Percentiles rank a stretch among this genome's conserved stretches.
These are phyloP conservation scores for Penicillium cosmopolitanum DNA, from an alignment of 495 filamentous ascomycete genomes.

Conservation along the genomic window DNA sequence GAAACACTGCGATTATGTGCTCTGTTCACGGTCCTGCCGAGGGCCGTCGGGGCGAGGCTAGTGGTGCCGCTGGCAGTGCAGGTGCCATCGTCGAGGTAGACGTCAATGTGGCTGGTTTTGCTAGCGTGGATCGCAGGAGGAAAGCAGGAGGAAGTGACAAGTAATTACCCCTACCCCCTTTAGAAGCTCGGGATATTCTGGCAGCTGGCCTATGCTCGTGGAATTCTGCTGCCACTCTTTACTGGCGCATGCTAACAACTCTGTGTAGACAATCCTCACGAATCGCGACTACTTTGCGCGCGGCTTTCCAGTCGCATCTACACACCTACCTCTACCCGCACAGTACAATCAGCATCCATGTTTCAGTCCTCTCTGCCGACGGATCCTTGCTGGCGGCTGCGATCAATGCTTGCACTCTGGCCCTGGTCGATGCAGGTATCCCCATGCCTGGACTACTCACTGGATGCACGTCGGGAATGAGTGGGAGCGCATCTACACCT, in stretches of 20 bases:
- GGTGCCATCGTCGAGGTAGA: constrained; percentile 75
- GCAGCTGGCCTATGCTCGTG: too few relatives aligned
- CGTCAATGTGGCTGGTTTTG: constrained; percentile 85
- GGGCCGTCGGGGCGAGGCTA: constrained; percentile 53
- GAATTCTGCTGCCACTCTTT: too few relatives aligned
- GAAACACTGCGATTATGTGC: constrained; percentile 95
- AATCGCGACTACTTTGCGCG: constrained; percentile 73
- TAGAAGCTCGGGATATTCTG: too few relatives aligned
- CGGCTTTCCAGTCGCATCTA: constrained; percentile 71
- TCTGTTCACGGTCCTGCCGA: constrained; percentile 84
- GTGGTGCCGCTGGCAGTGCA: constrained; percentile 49
- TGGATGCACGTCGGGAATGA: constrained; percentile 86
- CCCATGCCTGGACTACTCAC: constrained; percentile 90
- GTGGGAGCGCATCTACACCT: constrained; percentile 59
- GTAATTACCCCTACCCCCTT: constrained; percentile 41
- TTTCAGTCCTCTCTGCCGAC: constrained; percentile 90
- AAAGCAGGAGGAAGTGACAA: constrained; percentile 70
- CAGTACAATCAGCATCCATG: constrained; percentile 76
- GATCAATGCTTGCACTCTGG: constrained; percentile 90
- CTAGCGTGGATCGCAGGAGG: constrained; percentile 81
- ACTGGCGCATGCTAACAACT: constrained; percentile 20
- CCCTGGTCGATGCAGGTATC: constrained; percentile 90
- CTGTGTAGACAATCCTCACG: constrained; percentile 71
- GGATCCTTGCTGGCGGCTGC: constrained; percentile 87
- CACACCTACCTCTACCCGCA: constrained; percentile 90